These are phyloP conservation scores for Populus tomentosa DNA, from an alignment of 441 rosid genomes.

Conservation along the genomic window DNA sequence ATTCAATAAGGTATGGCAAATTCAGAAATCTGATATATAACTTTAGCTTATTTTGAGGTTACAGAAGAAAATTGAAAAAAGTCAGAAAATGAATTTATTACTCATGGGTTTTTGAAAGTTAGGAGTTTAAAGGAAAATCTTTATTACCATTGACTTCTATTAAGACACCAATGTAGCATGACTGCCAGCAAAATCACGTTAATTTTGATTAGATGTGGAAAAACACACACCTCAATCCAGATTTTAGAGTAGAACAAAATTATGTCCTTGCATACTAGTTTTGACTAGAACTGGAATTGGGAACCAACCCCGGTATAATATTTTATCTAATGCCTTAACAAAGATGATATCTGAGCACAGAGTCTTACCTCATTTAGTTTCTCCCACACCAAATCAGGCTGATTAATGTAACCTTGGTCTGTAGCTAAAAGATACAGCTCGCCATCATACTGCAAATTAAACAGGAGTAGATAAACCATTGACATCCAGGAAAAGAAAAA, in stretches of 20 bases:
- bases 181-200: neutral
- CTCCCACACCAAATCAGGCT: constrained; percentile 97
- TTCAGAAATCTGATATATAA: neutral
- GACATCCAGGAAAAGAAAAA: neutral
- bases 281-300: neutral
- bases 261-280: neutral
- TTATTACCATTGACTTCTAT: neutral
- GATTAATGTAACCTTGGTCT: constrained; percentile 96
- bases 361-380: constrained; percentile 82
- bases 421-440: constrained; percentile 98
- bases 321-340: neutral
- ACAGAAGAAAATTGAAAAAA: neutral
- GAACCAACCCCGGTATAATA: neutral
- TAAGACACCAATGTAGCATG: neutral
- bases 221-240: neutral
- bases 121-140: neutral
- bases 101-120: neutral
- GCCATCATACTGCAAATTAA: constrained; percentile 71
- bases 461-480: constrained; percentile 5
- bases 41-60: neutral
- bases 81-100: neutral
- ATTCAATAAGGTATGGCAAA: neutral
- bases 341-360: neutral
- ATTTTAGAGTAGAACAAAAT: neutral
- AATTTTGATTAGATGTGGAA: neutral